These are phyloP conservation scores for Paspalum notatum DNA, from an alignment of 176 grass and related monocot species.

Conservation along the genomic window DNA sequence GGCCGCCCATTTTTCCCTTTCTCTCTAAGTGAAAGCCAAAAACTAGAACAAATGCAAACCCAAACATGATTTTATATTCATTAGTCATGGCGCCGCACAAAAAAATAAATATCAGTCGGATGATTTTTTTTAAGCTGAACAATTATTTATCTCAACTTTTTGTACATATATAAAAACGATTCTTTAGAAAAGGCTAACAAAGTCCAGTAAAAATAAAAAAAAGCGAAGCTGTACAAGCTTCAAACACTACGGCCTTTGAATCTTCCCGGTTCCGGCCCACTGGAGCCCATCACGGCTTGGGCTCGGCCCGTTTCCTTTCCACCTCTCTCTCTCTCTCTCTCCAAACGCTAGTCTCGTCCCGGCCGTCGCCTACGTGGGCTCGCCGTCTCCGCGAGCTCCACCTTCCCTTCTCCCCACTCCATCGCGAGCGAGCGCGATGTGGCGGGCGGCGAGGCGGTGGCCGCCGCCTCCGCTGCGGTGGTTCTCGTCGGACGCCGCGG, in stretches of 20 bases:
- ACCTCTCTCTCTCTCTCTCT: not conserved
- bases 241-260: not conserved
- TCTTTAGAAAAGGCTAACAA: not conserved
- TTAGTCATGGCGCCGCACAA: too few relatives aligned
- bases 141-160: too few relatives aligned
- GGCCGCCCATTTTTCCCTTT: too few relatives aligned
- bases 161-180: too few relatives aligned
- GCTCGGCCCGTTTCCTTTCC: not conserved
- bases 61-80: too few relatives aligned
- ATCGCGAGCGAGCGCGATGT: constrained; percentile 52
- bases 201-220: not conserved
- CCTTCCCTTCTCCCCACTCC: not conserved
- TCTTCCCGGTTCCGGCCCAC: not conserved
- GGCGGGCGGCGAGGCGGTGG: constrained; percentile 46
- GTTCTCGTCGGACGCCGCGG: constrained; percentile 28
- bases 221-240: not conserved
- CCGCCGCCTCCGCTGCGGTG: constrained; percentile 15
- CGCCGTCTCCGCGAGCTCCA: constrained; percentile 37
- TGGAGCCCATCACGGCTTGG: not conserved
- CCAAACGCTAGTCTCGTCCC: not conserved
- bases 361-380: constrained; percentile 35
- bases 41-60: too few relatives aligned
- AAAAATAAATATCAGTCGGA: too few relatives aligned
- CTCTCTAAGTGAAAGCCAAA: too few relatives aligned
- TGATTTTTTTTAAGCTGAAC: too few relatives aligned